These are phyloP conservation scores for Dictyostelium citrinum DNA, from an alignment of 78 protist genomes.

Conservation along the genomic window DNA sequence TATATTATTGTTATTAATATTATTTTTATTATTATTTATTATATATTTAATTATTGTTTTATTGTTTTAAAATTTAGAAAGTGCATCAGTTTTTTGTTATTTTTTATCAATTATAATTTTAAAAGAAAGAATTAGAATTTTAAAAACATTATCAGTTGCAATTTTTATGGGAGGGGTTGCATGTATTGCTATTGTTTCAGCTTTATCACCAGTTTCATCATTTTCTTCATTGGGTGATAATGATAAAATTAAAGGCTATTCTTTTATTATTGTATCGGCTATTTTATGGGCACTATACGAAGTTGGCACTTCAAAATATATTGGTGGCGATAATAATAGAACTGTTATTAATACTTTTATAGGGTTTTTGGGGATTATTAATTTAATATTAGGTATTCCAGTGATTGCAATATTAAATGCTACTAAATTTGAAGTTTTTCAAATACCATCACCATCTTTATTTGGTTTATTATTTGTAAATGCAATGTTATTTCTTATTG, in stretches of 20 bases:
- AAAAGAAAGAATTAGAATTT: conserved; percentile 28
- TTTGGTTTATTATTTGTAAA: no score
- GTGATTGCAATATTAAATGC: background rate
- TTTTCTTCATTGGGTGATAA: no score
- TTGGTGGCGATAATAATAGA: conserved; percentile 42
- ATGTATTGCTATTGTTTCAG: background rate
- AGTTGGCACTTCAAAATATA: conserved; percentile 28
- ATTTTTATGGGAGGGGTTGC: conserved; percentile 46
- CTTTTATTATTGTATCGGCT: conserved; percentile 38
- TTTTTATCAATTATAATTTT: conserved; percentile 41
- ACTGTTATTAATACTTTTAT: conserved; percentile 32
- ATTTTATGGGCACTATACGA: conserved; percentile 46
- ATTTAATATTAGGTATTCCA: conserved; percentile 22
- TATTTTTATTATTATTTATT: no score
- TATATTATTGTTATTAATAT: no score
- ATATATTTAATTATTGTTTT: no score
- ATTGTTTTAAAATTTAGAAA: no score
- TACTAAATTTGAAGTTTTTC: conserved; percentile 4
- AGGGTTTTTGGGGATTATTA: background rate
- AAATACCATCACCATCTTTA: background rate
- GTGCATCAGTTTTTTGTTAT: conserved; percentile 36
- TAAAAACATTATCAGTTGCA: conserved; percentile 9
- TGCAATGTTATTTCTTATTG: background rate
- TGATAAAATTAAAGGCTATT: no score
- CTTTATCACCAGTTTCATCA: conserved; percentile 4